These are phyloP conservation scores for Suhomyces prunicola DNA, from an alignment of 805 yeast species.

Conservation along the genomic window DNA sequence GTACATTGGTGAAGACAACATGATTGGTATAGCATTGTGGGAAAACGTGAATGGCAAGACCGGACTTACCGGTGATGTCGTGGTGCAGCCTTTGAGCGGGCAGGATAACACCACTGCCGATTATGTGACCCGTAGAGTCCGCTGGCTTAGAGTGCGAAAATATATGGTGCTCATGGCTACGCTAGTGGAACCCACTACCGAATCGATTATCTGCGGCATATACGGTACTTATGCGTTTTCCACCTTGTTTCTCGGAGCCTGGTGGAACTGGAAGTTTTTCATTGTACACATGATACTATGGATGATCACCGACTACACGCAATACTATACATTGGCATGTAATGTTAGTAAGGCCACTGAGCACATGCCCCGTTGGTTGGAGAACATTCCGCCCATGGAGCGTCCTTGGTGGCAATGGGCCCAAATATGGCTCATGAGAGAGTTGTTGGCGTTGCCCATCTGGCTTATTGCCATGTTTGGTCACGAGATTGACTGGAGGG, in stretches of 20 bases:
- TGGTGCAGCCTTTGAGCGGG: conserved; percentile 61
- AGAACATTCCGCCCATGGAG: conserved; percentile 13
- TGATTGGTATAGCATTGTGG: conserved; percentile 89
- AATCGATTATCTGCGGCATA: conserved; percentile 62
- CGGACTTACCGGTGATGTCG: conserved; percentile 75
- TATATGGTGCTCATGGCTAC: conserved; percentile 88
- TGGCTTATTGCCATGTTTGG: conserved; percentile 83
- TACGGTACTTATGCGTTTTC: conserved; percentile 63
- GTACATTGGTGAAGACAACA: conserved; percentile 88
- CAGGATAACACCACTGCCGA: conserved; percentile 46
- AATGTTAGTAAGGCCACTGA: conserved; percentile 12
- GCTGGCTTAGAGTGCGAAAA: conserved; percentile 85
- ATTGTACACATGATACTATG: conserved; percentile 57
- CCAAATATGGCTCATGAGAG: conserved; percentile 63
- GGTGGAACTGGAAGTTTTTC: conserved; percentile 39
- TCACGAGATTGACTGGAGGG: conserved; percentile 74
- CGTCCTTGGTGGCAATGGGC: conserved; percentile 25
- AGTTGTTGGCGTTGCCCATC: conserved; percentile 72
- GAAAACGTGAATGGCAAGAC: conserved; percentile 62
- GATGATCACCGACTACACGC: conserved; percentile 62
- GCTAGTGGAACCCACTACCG: conserved; percentile 82
- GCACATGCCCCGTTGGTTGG: conserved; percentile 12
- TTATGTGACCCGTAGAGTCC: conserved; percentile 63
- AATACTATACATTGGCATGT: conserved; percentile 45
- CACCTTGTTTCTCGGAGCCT: conserved; percentile 33